Percentiles rank a stretch among this genome's conserved stretches.
Evolutionary conservation across 352 stramenopile species (phyloP).

Genomic region (Pythium monospermum): DNA sequence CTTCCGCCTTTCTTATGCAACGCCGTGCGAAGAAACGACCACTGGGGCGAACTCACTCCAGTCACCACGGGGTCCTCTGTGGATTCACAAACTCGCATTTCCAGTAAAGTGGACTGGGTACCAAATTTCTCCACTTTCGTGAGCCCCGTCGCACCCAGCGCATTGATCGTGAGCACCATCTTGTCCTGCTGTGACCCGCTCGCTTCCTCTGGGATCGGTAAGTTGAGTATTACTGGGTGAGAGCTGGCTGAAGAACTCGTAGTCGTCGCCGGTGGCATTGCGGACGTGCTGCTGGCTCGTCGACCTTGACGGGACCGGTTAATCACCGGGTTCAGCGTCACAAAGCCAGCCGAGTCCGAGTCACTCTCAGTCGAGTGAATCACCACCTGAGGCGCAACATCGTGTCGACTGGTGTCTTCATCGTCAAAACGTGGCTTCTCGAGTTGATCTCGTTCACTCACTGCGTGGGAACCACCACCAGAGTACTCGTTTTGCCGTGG

Average conservation of each 20-base stretch:
- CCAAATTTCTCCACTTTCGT: constrained; percentile 73
- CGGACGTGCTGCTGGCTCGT: constrained; percentile 15
- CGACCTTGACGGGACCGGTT: constrained; percentile 14
- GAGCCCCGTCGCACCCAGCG: constrained; percentile 49
- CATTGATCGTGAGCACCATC: constrained; percentile 51
- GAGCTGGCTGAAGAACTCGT: background rate
- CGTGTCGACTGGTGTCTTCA: constrained; percentile 21
- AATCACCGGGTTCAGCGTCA: constrained; percentile 65
- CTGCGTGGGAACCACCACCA: background rate
- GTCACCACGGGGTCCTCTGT: constrained; percentile 10
- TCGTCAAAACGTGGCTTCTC: too few relatives aligned
- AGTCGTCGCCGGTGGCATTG: constrained; percentile 5
- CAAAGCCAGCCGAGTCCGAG: constrained; percentile 47
- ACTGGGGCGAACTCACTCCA: constrained; percentile 11
- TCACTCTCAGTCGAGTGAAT: constrained; percentile 74
- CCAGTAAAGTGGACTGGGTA: constrained; percentile 64
- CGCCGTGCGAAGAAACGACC: constrained; percentile 41
- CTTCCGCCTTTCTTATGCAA: constrained; percentile 79
- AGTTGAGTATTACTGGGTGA: constrained; percentile 37
- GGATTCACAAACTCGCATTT: constrained; percentile 39
- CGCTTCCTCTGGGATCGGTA: constrained; percentile 27
- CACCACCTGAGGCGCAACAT: constrained; percentile 45
- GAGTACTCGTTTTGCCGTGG: background rate
- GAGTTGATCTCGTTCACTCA: background rate
- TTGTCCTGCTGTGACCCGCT: constrained; percentile 13